Evolutionary conservation across 768 basidiomycete species (phyloP), one percentile per base, ranked within the genome.

Genomic region (Suillus plorans): DNA sequence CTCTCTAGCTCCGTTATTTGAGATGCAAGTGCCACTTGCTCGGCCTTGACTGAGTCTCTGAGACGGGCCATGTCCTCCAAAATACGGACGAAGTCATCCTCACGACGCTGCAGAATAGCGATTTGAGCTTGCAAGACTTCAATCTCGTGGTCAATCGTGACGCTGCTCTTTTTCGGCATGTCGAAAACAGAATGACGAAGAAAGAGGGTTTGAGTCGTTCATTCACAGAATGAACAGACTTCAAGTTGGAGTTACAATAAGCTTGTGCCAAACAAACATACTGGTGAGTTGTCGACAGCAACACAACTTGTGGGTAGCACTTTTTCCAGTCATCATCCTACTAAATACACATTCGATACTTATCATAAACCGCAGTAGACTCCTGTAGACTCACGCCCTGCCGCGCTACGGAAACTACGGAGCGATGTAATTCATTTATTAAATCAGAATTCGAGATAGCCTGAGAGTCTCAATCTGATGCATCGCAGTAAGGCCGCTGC

Each of bases 1-100:
- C 73, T 76, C 53, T 81, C 72, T n/a, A 86, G 73, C 28, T 73
- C 72, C 63, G 58, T 67, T 45, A 73, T 69, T 63, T 73, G 76
- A 42, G 68, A 66, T 56, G 74, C 73, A 37, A 82, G 67, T 0
- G 64, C 69, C 63, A 68, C 67, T 60, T 71, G 78, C 69, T 85
- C 80, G 42, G 61, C 66, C 20, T 67, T 69, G 14, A 80, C 70
- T 4, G 78, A 76, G 49, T 73, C 75, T 67, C 77, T 79, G 62
- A 82, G 74, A 45, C 65, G 71, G 59, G 73, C 69, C 70, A 84
- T 76, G 62, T 82, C 79, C 50, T 74, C 75, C 47, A 85, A 60
- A 57, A 85, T 70, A 45, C 71, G 77, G 58, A 79, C 67, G 56
- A 81, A 78, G 34, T 82, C 80, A 12, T 70, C 73, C 66, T 83